These are phyloP conservation scores for Mallotus repandus DNA, from an alignment of 441 rosid genomes.

Conservation along the genomic window DNA sequence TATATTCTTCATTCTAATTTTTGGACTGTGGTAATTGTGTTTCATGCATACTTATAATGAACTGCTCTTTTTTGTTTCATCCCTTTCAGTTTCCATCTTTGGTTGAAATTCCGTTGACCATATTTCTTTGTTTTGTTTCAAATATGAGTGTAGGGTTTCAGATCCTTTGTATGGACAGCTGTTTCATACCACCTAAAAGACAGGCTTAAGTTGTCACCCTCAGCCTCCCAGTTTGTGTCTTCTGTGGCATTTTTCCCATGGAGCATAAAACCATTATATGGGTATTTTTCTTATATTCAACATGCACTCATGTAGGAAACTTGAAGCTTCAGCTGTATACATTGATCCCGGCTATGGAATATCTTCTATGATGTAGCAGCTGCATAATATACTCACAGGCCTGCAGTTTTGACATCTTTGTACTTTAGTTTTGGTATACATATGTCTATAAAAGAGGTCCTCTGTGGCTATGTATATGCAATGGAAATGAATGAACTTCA, in stretches of 20 bases:
- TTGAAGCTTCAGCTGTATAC: neutral
- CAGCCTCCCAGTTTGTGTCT: conserved; percentile 88
- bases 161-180: conserved; percentile 97
- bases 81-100: neutral
- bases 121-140: neutral
- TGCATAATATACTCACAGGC: neutral
- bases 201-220: conserved; percentile 80
- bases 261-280: conserved; percentile 94
- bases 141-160: conserved; percentile 66
- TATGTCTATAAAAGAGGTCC: neutral
- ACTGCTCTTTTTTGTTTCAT: too few species aligned
- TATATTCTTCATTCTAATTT: too few species aligned
- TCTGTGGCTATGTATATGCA: neutral
- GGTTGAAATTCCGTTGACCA: neutral
- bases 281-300: conserved; percentile 42
- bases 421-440: neutral
- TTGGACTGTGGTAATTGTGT: too few species aligned
- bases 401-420: neutral
- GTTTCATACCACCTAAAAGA: conserved; percentile 96
- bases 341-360: neutral
- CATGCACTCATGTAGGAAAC: neutral
- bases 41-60: too few species aligned
- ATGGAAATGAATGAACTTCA: neutral
- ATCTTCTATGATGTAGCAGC: neutral
- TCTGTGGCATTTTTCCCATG: conserved; percentile 87